Evolutionary conservation across 345 rosid species (phyloP), one percentile per base, ranked within the genome.

Genomic region (Populus euphratica): DNA sequence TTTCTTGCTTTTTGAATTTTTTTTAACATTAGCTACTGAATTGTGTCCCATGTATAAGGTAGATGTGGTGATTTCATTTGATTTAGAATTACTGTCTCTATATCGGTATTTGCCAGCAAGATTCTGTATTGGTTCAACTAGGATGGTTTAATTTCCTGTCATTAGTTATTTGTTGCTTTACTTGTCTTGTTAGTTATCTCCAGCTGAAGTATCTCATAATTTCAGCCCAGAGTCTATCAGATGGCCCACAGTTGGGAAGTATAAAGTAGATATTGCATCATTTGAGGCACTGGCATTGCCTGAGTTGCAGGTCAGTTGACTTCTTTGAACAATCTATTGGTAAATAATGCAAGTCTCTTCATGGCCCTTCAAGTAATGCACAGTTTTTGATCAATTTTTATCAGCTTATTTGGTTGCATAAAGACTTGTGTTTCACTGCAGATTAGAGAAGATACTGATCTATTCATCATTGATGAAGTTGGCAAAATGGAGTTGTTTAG

Each of bases 401-500:
- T 47, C 18, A 3, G 50, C 50, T 47, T 47, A 47, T 47, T 47
- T 47, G 18, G 50, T 59, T 20, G 12, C 23, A 2, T 61, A 61
- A 61, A 61, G 44, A 13, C 41, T 27, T 13, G 21, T 35, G 18
- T 67, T 67, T 29, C 18, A 16, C 18, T 10, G 33, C 70, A 92
- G 97, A 80, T 90, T 64, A 87, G 77, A 80, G 89, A 82, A 76
- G 90, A 83, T 69, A 85, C 91, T 0, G 77, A 83, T 84, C 90
- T 90, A 80, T 88, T 87, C 85, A 87, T 90, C 78, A 83, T 91
- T 17, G 94, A 92, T 74, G 94, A 92, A 85, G 86, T 90, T 80
- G 94, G 93, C 72, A 89, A 87, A 86, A 92, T 92, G 97, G 94
- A 92, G 85, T 56, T 92, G 80, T 89, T 41, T 71, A 87, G 97